Conservation (phyloP, 768 basidiomycete species). For the Boletus rex-veris region DNA sequence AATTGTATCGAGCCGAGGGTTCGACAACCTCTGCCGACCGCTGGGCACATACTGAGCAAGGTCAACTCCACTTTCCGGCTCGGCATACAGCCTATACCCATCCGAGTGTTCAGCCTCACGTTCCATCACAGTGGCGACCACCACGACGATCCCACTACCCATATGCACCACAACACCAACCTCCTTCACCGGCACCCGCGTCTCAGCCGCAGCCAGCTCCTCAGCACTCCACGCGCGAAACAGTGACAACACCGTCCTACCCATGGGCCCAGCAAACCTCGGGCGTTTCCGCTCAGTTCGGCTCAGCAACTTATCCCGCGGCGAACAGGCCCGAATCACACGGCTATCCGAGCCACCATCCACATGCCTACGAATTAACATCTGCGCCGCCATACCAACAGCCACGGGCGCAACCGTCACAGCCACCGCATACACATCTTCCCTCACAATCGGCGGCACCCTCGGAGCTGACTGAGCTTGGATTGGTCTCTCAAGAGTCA, state of each 20-base stretch:
- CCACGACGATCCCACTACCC: slow-evolving; percentile 27
- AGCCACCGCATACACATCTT: slow-evolving; percentile 3
- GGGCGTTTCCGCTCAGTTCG: slow-evolving; percentile 1
- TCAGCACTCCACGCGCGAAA: slow-evolving; percentile 19
- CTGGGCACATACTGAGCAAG: slow-evolving; percentile 20
- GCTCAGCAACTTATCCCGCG: slow-evolving; percentile 9
- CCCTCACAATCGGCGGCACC: slow-evolving; percentile 17
- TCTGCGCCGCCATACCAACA: slow-evolving; percentile 3
- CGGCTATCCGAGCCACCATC: slow-evolving; percentile 11
- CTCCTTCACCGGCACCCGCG: slow-evolving; percentile 4
- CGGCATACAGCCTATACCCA: slow-evolving; percentile 7
- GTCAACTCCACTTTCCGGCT: slow-evolving; percentile 2
- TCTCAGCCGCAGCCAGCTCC: slow-evolving; percentile 1
- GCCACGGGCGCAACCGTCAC: slow-evolving; percentile 1
- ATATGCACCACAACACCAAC: slow-evolving; percentile 20
- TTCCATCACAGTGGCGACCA: slow-evolving; percentile 26
- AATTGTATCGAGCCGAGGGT: slow-evolving; percentile 15
- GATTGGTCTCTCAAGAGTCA: slow-evolving; percentile 54
- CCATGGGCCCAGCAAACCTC: slow-evolving; percentile 15
- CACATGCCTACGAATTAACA: slow-evolving; percentile 18
- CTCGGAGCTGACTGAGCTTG: slow-evolving; percentile 55
- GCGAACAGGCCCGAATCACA: slow-evolving; percentile 7
- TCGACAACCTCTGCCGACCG: slow-evolving; percentile 11
- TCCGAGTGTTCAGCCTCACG: slow-evolving; percentile 6
- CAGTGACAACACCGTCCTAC: slow-evolving; percentile 13